These are phyloP conservation scores for Metschnikowia drakensbergensis DNA, from an alignment of 805 yeast genomes.

Conservation along the genomic window DNA sequence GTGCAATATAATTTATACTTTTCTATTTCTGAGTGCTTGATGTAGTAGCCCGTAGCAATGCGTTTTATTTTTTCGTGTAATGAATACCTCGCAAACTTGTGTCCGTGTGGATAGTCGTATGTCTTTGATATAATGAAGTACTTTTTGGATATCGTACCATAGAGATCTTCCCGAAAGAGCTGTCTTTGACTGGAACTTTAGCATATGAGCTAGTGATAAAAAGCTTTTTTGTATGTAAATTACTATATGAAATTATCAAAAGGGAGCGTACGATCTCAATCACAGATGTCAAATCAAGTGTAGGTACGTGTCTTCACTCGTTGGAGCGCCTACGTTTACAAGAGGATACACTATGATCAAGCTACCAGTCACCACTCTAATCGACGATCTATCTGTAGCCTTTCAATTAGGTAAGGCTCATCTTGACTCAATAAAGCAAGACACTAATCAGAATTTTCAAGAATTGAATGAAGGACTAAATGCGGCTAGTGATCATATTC, in stretches of 20 bases:
- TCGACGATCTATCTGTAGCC: not conserved
- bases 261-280: not conserved
- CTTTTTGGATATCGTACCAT: too few species aligned
- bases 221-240: too few species aligned
- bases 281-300: not conserved
- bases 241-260: not conserved
- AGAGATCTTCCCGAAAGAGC: too few species aligned
- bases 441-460: not conserved
- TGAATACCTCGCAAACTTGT: too few species aligned
- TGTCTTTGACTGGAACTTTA: too few species aligned
- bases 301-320: not conserved
- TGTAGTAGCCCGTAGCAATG: too few species aligned
- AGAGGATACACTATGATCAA: not conserved
- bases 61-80: too few species aligned
- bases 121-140: too few species aligned
- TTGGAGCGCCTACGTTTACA: not conserved
- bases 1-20: too few species aligned
- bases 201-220: too few species aligned
- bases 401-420: not conserved
- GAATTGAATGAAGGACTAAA: not conserved
- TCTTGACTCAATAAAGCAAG: not conserved
- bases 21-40: too few species aligned
- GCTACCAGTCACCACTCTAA: not conserved
- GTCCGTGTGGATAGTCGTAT: too few species aligned
- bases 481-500: not conserved